Conservation (phyloP, 2,329 filamentous ascomycete species). For the Colletotrichum coccodes region DNA sequence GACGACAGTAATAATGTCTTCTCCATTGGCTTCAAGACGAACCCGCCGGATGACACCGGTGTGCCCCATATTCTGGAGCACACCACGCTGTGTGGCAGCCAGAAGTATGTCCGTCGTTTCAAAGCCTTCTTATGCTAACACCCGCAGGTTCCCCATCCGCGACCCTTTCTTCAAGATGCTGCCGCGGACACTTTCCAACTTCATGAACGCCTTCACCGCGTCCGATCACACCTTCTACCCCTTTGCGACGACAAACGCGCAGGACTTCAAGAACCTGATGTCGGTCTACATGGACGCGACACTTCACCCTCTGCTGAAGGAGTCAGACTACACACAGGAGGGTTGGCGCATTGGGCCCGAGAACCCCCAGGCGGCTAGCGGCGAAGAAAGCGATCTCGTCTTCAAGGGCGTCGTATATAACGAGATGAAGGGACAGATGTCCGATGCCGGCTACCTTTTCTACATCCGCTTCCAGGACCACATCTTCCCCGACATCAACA, state of each 20-base stretch:
- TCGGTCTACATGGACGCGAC: constrained; percentile 97
- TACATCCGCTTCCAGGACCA: constrained; percentile 96
- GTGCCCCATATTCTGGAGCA: constrained; percentile 98
- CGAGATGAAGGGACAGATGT: constrained; percentile 99
- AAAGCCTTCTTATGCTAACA: neutral
- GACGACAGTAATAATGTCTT: constrained; percentile 99
- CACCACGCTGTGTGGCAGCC: constrained; percentile 93
- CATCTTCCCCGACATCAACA: constrained; percentile 93
- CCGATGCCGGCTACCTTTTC: constrained; percentile 94
- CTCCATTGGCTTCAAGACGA: constrained; percentile 98
- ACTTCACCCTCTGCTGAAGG: constrained; percentile 86
- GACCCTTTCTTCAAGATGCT: constrained; percentile 99
- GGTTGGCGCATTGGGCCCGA: constrained; percentile 96
- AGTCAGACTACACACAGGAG: constrained; percentile 94
- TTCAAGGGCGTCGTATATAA: constrained; percentile 99
- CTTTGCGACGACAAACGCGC: constrained; percentile 94
- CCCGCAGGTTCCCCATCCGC: constrained; percentile 87
- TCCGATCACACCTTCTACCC: constrained; percentile 97
- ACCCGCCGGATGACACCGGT: constrained; percentile 94
- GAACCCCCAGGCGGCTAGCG: constrained; percentile 72
- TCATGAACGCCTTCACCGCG: constrained; percentile 99
- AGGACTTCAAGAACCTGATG: constrained; percentile 96
- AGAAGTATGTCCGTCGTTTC: constrained; percentile 71
- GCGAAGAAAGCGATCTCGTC: constrained; percentile 75
- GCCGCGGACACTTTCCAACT: constrained; percentile 96